Conservation (phyloP, 2,329 filamentous ascomycete species). For the Fusarium bactridioides region DNA sequence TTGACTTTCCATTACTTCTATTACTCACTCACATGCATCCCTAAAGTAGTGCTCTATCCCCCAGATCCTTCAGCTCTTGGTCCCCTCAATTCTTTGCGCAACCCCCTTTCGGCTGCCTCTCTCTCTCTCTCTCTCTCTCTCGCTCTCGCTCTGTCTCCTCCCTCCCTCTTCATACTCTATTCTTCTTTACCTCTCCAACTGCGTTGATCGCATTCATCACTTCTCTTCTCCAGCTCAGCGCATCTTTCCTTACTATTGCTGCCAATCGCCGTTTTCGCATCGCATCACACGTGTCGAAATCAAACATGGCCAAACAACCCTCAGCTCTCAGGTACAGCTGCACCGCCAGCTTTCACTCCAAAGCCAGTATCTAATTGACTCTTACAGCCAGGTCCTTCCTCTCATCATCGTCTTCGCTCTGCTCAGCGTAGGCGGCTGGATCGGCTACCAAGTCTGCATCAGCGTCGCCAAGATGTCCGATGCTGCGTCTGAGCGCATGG, state of each 20-base stretch:
- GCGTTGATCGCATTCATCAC: conserved; percentile 20
- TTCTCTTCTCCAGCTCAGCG: background rate
- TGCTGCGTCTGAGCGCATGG: conserved; percentile 73
- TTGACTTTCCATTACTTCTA: background rate
- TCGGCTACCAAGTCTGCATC: conserved; percentile 77
- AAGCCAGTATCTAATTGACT: background rate
- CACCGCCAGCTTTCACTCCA: background rate
- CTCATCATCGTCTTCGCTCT: conserved; percentile 72
- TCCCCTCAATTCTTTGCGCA: conserved; percentile 26
- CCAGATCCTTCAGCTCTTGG: conserved; percentile 15
- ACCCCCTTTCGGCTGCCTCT: conserved; percentile 23
- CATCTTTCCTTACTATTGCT: background rate
- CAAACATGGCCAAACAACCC: conserved; percentile 35
- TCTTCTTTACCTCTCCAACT: background rate
- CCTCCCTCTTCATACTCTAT: background rate
- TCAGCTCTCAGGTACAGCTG: conserved; percentile 35
- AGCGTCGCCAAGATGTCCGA: conserved; percentile 71
- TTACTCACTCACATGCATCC: background rate
- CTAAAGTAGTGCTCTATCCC: conserved; percentile 8
- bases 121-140: background rate
- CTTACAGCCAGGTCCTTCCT: conserved; percentile 67
- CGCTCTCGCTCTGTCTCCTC: background rate
- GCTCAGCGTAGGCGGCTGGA: conserved; percentile 65
- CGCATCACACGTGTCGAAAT: background rate
- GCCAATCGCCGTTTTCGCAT: background rate